Evolutionary conservation across 805 yeast genomes (phyloP), one percentile per base, ranked within the genome.

Genomic region (Cyberlindnera meyerae): DNA sequence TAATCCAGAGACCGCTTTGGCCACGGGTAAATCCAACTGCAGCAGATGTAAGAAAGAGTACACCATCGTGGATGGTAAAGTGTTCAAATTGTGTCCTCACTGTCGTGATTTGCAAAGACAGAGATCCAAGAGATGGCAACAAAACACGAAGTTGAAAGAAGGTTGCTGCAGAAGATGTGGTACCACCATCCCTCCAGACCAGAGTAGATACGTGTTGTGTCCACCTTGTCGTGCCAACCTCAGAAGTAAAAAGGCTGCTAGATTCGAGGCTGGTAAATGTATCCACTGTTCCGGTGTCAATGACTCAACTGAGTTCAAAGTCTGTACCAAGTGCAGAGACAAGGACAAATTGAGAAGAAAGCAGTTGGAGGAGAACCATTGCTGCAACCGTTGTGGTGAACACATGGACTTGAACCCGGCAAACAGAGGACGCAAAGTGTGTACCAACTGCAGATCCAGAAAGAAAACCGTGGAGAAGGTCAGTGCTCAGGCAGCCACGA

Each of bases 131-230:
- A 62, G 82, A 43, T 79, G 85, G 85, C 84, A 78, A 50, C 61
- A 63, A 51, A 71, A 70, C 44, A 77, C 82, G 5, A 76, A 73
- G 47, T 69, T 67, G 44, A 78, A 74, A 45, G 66, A 63, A 20
- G 83, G 83, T 8, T 80, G 75, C 4, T 79, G 86, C 50, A 65
- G 82, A 34, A 60, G 86, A 34, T 79, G 86, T 60, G 85, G 83
- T 8, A 55, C 65, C 8, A 63, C 60, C 8, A 73, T 79, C 24
- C 74, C 81, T 0, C 55, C 56, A 0, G 77, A 71, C 16, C 72
- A 70, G 35, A 62, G 64, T 27, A 66, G 70, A 36, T 79, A 57
- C 55, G 84, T 77, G 0, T 57, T 79, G 31, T 79, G 86, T 57
- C 76, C 77, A 5, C 65, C 64, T 29, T 79, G 86, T 49, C 63